Evolutionary conservation across 192 early-diverging fungal species (phyloP), one percentile per base, ranked within the genome.

Genomic region (Coemansia sp.): DNA sequence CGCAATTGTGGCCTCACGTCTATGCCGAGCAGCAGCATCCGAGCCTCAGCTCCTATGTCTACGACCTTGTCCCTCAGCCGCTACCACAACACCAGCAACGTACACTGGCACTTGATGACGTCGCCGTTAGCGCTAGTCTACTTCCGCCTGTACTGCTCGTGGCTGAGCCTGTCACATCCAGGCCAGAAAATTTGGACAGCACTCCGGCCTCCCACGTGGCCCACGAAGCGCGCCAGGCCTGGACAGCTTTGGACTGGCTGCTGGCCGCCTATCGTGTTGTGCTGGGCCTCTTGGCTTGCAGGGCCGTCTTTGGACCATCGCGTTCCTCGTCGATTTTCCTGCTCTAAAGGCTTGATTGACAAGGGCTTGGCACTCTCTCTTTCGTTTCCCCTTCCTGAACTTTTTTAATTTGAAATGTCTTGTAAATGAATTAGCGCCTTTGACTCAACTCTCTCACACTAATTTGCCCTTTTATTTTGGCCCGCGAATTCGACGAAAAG

Each of bases 181-280:
- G 21, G 38, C 30, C 52, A 19, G 37, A 16, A 16, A 4, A 40
- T 3, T 21, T 19, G 47, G 47, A 21, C n/a, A 49, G n/a, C 9
- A 19, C 47, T 19, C 47, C 47, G 19, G 47, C 30, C 4, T 33
- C 55, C 30, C 55, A 14, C 55, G 28, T 32, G 42, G 40, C 43
- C 28, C 57, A 46, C 13, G 39, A 47, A 55, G 46, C n/a, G 8
- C 74, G 71, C 55, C 63, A 63, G 42, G 71, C 43, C 37, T 82
- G 79, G 79, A 68, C 79, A 17, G 40, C 79, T 28, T 38, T 76
- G 62, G 79, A 76, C 79, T 73, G 70, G 79, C 43, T 76, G 26
- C 71, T 82, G 64, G 79, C 79, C 1, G 62, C 62, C 40, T 82
- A 82, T 55, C 58, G 79, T 3, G 72, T 71, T 33, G 58, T 70